A percentile compares a stretch with the other conserved stretches of the same genome.
Evolutionary conservation across 1,284 basidiomycete species (phyloP).

Genomic region (Cutaneotrichosporon curvatum): DNA sequence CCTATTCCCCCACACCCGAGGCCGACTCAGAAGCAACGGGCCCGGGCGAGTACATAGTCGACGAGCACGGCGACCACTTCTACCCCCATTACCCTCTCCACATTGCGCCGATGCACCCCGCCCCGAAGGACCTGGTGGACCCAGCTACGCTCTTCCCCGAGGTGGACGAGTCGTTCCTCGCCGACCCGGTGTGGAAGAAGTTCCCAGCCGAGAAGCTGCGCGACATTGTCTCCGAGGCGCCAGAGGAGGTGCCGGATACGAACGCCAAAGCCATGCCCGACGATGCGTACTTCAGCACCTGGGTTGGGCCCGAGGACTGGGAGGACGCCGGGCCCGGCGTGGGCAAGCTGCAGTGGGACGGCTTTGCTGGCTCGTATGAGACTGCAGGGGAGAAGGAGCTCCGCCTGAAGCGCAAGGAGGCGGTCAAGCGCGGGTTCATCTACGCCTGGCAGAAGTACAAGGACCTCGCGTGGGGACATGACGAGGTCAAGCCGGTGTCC

Average conservation of each 20-base stretch:
- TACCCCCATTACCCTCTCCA: constrained; percentile 10
- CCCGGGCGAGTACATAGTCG: constrained; percentile 7
- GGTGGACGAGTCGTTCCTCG: constrained; percentile 21
- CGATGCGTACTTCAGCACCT: constrained; percentile 24
- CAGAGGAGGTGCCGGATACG: not conserved
- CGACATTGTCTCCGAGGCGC: constrained; percentile 25
- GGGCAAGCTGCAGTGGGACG: constrained; percentile 24
- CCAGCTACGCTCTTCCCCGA: constrained; percentile 31
- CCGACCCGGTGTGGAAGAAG: constrained; percentile 10
- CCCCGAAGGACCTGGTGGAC: constrained; percentile 19
- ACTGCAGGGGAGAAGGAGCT: constrained; percentile 20
- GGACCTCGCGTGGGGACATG: constrained; percentile 45
- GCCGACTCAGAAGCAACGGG: too few relatives aligned
- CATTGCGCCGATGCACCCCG: constrained; percentile 33
- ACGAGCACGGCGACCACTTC: constrained; percentile 31
- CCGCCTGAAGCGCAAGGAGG: constrained; percentile 33
- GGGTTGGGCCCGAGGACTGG: constrained; percentile 35
- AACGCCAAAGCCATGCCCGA: constrained; percentile 9
- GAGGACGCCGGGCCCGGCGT: constrained; percentile 19
- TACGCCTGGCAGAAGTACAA: constrained; percentile 47
- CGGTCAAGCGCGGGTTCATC: constrained; percentile 43
- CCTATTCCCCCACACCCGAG: too few relatives aligned
- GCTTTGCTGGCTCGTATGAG: constrained; percentile 18
- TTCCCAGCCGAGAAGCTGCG: constrained; percentile 27
- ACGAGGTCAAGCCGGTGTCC: constrained; percentile 42